Percentiles rank a stretch among this genome's conserved stretches.
These are phyloP conservation scores for Yarrowia hollandica DNA, from an alignment of 805 yeast species.

Conservation along the genomic window DNA sequence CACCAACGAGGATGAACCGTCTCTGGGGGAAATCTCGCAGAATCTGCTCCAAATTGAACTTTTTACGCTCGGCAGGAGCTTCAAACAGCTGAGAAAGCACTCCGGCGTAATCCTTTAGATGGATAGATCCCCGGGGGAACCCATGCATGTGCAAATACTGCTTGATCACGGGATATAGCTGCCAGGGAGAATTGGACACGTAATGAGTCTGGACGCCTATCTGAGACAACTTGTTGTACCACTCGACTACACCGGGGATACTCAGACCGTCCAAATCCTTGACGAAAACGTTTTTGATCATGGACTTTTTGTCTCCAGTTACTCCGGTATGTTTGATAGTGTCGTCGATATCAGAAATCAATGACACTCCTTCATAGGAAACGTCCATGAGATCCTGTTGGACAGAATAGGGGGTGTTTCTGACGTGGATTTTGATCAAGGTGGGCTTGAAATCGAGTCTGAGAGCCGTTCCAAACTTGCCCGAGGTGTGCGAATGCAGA, in stretches of 20 bases:
- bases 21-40: constrained; percentile 72
- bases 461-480: constrained; percentile 60
- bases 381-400: constrained; percentile 47
- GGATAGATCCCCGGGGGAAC: constrained; percentile 80
- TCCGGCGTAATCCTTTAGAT: constrained; percentile 83
- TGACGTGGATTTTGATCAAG: constrained; percentile 43
- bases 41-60: constrained; percentile 60
- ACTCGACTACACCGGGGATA: constrained; percentile 69
- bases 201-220: constrained; percentile 52
- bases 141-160: constrained; percentile 56
- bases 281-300: constrained; percentile 75
- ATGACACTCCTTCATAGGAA: constrained; percentile 53
- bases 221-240: constrained; percentile 50
- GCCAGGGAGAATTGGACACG: constrained; percentile 96
- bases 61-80: constrained; percentile 81
- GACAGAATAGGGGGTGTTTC: constrained; percentile 32
- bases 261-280: constrained; percentile 65
- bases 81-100: constrained; percentile 79
- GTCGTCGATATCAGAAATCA: constrained; percentile 93
- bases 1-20: constrained; percentile 84
- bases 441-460: constrained; percentile 63
- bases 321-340: constrained; percentile 91
- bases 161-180: constrained; percentile 61
- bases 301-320: constrained; percentile 78
- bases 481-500: constrained; percentile 58